Evolutionary conservation across 176 grass and related monocot genomes (phyloP).

Genomic region (Musa beccarii): DNA sequence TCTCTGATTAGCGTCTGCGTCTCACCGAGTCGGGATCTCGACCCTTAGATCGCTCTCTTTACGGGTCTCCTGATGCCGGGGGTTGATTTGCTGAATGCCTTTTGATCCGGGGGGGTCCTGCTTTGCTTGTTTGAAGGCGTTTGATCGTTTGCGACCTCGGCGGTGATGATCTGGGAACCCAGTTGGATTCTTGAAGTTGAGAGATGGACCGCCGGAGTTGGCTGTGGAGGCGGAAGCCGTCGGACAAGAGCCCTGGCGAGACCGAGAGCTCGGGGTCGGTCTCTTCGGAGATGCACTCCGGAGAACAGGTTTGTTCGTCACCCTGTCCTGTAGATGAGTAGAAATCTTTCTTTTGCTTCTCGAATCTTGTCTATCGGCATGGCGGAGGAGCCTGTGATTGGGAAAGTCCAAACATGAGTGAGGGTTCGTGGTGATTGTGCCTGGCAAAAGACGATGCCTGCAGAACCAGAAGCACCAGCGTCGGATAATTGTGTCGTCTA

Average conservation of each 20-base stretch:
- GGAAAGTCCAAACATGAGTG: background rate
- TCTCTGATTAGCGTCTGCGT: background rate
- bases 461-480: background rate
- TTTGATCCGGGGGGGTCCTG: too few relatives aligned
- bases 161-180: background rate
- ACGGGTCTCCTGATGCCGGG: too few relatives aligned
- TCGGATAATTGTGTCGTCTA: background rate
- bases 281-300: slow-evolving; percentile 10
- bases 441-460: background rate
- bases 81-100: too few relatives aligned
- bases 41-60: too few relatives aligned
- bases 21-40: too few relatives aligned
- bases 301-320: slow-evolving; percentile 9
- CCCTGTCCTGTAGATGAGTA: background rate
- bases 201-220: slow-evolving; percentile 19
- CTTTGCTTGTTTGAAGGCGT: background rate
- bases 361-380: background rate
- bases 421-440: background rate
- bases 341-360: background rate
- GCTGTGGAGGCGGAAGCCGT: slow-evolving; percentile 14
- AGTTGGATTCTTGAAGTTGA: background rate
- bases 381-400: background rate
- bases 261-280: slow-evolving; percentile 4
- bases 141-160: background rate
- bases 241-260: slow-evolving; percentile 1